These are phyloP conservation scores for Zoysia pacifica DNA, from an alignment of 176 grass and related monocot species.

Conservation along the genomic window DNA sequence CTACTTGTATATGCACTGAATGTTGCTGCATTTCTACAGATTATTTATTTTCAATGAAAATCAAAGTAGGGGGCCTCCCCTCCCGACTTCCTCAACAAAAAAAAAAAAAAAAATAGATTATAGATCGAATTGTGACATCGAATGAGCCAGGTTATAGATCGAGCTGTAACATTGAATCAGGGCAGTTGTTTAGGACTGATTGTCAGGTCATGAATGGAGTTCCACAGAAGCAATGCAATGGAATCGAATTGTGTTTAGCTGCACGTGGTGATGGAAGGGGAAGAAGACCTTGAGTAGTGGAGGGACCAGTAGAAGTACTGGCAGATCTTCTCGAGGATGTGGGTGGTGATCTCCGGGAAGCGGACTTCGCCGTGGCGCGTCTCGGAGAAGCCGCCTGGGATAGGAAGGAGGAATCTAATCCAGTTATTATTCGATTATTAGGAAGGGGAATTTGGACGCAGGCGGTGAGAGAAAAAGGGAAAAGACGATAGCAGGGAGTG, in stretches of 20 bases:
- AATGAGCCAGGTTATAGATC: too few species aligned
- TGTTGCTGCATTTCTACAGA: too few species aligned
- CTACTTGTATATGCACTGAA: too few species aligned
- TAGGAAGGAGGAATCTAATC: neutral
- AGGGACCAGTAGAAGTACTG: conserved; percentile 98
- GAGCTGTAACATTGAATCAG: neutral
- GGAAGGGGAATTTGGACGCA: neutral
- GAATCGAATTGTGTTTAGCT: neutral
- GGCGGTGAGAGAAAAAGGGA: neutral
- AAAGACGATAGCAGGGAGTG: neutral
- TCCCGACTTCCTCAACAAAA: too few species aligned
- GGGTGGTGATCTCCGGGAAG: conserved; percentile 84
- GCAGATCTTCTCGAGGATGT: conserved; percentile 89
- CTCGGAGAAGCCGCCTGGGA: conserved; percentile 62
- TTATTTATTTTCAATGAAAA: too few species aligned
- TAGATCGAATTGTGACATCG: too few species aligned
- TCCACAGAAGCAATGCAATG: neutral
- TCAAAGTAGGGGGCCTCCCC: too few species aligned
- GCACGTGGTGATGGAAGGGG: neutral
- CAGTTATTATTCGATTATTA: neutral
- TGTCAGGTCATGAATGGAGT: neutral
- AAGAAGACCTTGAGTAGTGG: conserved; percentile 62
- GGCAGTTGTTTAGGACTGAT: neutral
- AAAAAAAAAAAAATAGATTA: too few species aligned
- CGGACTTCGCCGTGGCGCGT: conserved; percentile 74